phyloP scores from a whole-genome alignment of 2,329 filamentous ascomycete species.

The Shiraia sp. region DNA sequence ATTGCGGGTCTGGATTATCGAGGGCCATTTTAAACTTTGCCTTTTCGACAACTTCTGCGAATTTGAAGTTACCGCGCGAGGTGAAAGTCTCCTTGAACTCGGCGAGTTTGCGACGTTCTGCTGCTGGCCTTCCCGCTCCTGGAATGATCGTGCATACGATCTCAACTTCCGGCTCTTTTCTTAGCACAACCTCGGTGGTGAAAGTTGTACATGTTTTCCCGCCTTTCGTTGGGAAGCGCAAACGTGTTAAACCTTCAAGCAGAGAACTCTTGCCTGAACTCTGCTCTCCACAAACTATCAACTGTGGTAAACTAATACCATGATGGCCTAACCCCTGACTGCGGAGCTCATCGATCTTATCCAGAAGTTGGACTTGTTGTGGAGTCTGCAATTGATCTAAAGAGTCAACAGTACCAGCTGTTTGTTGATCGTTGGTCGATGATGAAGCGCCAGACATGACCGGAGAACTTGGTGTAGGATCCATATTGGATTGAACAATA shows the following conservation, averaged over 20 bases:
- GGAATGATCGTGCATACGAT: slow-evolving; percentile 52
- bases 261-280: slow-evolving; percentile 37
- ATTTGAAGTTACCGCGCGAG: slow-evolving; percentile 33
- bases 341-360: slow-evolving; percentile 57
- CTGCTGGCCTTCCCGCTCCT: slow-evolving; percentile 12
- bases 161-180: slow-evolving; percentile 42
- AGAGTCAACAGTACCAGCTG: slow-evolving; percentile 10
- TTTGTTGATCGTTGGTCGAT: slow-evolving; percentile 15
- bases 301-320: slow-evolving; percentile 41
- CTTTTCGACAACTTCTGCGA: slow-evolving; percentile 53
- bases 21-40: slow-evolving; percentile 55
- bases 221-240: slow-evolving; percentile 62
- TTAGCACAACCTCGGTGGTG: slow-evolving; percentile 62
- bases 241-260: slow-evolving; percentile 50
- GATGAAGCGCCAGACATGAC: slow-evolving; percentile 3
- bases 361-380: slow-evolving; percentile 51
- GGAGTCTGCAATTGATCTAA: slow-evolving; percentile 31
- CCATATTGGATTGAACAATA: too few relatives aligned
- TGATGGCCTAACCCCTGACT: slow-evolving; percentile 23
- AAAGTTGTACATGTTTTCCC: slow-evolving; percentile 61
- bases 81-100: slow-evolving; percentile 23
- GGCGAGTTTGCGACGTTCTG: slow-evolving; percentile 14
- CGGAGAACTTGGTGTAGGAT: not conserved
- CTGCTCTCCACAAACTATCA: slow-evolving; percentile 38
- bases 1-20: not conserved